phyloP scores from a whole-genome alignment of 192 early-diverging fungal genomes.

The Entomortierella beljakovae region DNA sequence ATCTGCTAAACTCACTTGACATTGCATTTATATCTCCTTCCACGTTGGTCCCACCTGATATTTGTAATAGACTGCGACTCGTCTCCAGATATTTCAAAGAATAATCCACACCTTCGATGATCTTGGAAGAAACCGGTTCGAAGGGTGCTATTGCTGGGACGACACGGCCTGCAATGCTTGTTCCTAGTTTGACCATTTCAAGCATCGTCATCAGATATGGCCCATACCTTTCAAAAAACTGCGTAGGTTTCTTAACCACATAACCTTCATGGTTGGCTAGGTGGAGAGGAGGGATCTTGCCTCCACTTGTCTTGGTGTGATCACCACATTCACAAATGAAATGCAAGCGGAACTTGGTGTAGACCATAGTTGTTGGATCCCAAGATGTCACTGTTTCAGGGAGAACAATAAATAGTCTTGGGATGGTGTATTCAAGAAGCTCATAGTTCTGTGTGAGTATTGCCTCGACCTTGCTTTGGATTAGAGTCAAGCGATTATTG shows the following conservation, averaged over 20 bases:
- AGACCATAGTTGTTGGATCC: slow-evolving; percentile 1
- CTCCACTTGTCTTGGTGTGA: neutral
- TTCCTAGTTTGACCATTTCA: slow-evolving; percentile 15
- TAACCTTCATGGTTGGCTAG: slow-evolving; percentile 23
- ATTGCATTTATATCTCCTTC: neutral
- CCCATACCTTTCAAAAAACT: slow-evolving; percentile 19
- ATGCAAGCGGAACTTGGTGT: slow-evolving; percentile 14
- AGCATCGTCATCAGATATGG: slow-evolving; percentile 15
- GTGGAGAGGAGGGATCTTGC: slow-evolving; percentile 14
- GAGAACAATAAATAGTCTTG: slow-evolving; percentile 19
- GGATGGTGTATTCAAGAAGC: slow-evolving; percentile 16
- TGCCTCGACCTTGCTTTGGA: slow-evolving; percentile 15
- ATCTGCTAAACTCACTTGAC: neutral
- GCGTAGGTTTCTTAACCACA: slow-evolving; percentile 12
- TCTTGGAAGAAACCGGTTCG: neutral
- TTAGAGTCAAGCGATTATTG: slow-evolving; percentile 16
- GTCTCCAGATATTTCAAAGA: too few species aligned
- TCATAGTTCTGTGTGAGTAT: slow-evolving; percentile 18
- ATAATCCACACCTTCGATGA: slow-evolving; percentile 1
- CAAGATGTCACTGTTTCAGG: neutral
- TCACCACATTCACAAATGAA: slow-evolving; percentile 29
- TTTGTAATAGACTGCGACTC: neutral
- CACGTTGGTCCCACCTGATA: neutral
- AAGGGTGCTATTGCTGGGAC: too few species aligned
- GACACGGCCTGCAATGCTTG: neutral